Percentiles rank a stretch among this genome's conserved stretches.
These are phyloP conservation scores for Acacia pycnantha DNA, from an alignment of 331 rosid genomes.

Conservation along the genomic window DNA sequence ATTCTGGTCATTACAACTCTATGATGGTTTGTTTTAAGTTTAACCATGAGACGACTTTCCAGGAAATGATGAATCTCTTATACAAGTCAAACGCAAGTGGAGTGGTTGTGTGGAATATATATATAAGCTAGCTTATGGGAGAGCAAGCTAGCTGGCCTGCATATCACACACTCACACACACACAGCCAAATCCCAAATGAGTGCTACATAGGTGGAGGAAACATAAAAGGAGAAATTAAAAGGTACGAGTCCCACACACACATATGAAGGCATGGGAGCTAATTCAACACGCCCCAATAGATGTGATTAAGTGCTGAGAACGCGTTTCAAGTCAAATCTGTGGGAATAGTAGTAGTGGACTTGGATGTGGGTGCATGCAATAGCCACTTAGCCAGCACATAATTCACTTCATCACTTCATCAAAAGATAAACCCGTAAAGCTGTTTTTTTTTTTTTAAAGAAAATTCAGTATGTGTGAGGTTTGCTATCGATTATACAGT, in stretches of 20 bases:
- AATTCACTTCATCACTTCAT: not conserved
- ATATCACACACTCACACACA: too few relatives aligned
- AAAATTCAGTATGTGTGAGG: not conserved
- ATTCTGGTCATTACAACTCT: not conserved
- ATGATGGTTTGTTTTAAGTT: not conserved
- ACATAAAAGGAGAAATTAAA: not conserved
- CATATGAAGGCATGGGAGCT: not conserved
- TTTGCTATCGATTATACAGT: not conserved
- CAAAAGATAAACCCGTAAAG: not conserved
- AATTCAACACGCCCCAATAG: not conserved
- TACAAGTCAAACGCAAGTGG: slow-evolving; percentile 28
- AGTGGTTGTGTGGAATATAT: slow-evolving; percentile 12
- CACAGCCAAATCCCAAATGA: too few relatives aligned
- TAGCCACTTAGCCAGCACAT: not conserved
- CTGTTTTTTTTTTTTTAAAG: not conserved
- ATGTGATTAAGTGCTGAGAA: slow-evolving; percentile 24
- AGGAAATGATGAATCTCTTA: not conserved
- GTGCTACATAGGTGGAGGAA: not conserved
- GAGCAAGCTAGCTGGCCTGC: slow-evolving; percentile 50
- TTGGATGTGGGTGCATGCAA: not conserved
- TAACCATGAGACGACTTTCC: slow-evolving; percentile 12
- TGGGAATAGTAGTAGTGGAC: not conserved
- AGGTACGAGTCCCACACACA: not conserved
- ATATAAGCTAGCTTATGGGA: not conserved
- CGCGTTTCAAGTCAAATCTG: slow-evolving; percentile 31